Evolutionary conservation across 768 basidiomycete genomes (phyloP).

Genomic region (Boletus tomentosulus): DNA sequence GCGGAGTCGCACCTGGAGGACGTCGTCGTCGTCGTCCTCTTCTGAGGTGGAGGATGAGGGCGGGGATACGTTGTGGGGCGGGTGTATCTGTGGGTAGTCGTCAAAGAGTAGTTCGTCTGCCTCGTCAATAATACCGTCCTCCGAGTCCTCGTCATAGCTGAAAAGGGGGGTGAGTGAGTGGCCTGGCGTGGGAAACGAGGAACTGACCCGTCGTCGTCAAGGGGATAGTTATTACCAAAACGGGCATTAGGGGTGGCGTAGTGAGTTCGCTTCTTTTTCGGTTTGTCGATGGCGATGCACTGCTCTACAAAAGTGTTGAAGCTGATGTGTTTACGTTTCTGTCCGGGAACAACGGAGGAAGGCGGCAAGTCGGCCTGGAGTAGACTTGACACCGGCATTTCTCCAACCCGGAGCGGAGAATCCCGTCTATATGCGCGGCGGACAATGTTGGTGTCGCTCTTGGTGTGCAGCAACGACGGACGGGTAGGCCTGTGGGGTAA

Average conservation of each 20-base stretch:
- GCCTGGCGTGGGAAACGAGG: neutral
- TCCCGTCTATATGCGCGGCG: constrained; percentile 52
- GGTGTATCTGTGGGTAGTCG: constrained; percentile 19
- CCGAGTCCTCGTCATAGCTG: constrained; percentile 70
- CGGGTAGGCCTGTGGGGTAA: constrained; percentile 23
- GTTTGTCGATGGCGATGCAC: constrained; percentile 86
- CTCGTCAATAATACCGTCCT: constrained; percentile 50
- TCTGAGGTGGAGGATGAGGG: constrained; percentile 35
- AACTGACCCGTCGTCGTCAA: constrained; percentile 64
- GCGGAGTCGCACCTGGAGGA: constrained; percentile 60
- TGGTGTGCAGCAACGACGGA: constrained; percentile 72
- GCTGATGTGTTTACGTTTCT: constrained; percentile 84
- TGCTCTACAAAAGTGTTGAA: constrained; percentile 99
- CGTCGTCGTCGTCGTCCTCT: constrained; percentile 47
- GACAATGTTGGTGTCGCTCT: constrained; percentile 82
- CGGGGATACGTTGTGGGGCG: constrained; percentile 22
- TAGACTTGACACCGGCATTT: constrained; percentile 8
- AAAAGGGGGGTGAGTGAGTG: neutral
- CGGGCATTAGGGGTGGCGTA: constrained; percentile 13
- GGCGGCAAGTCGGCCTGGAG: constrained; percentile 19
- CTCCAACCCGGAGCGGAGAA: constrained; percentile 62
- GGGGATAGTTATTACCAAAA: constrained; percentile 28
- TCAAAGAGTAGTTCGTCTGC: constrained; percentile 36
- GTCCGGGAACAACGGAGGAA: constrained; percentile 14
- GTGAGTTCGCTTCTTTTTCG: constrained; percentile 34